phyloP scores from a whole-genome alignment of 441 rosid genomes.

The Populus tomentosa region DNA sequence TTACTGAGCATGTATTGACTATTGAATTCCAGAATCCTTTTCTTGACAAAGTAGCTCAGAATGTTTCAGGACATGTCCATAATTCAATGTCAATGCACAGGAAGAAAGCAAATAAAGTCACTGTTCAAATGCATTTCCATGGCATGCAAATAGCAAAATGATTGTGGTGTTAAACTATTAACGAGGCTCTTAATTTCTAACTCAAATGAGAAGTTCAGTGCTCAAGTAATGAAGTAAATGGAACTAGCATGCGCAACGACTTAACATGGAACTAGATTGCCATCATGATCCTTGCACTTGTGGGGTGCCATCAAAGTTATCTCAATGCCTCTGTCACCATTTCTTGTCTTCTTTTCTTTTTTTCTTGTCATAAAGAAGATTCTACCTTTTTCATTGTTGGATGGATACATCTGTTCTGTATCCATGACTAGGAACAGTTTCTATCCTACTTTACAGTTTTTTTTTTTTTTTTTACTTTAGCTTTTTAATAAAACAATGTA shows the following conservation, averaged over 20 bases:
- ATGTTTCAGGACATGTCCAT: not conserved
- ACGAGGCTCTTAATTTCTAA: no score
- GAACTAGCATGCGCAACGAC: not conserved
- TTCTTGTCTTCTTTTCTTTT: not conserved
- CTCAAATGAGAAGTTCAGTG: not conserved
- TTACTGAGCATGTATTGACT: not conserved
- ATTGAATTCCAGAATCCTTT: not conserved
- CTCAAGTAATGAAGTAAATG: no score
- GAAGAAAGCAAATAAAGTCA: no score
- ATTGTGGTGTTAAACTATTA: no score
- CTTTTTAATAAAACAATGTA: no score
- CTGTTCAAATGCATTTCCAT: not conserved
- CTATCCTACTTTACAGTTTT: not conserved
- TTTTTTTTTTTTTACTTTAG: no score
- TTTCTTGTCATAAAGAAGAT: not conserved
- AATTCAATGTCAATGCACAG: no score
- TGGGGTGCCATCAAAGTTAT: not conserved
- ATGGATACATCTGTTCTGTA: no score
- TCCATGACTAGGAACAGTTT: not conserved
- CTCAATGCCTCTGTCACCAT: not conserved
- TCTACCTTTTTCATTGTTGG: not conserved
- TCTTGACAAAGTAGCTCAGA: not conserved
- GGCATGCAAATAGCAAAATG: not conserved
- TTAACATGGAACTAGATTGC: not conserved
- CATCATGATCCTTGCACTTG: not conserved